phyloP scores from a whole-genome alignment of 1,284 basidiomycete species.

The Farysia itapuensis region DNA sequence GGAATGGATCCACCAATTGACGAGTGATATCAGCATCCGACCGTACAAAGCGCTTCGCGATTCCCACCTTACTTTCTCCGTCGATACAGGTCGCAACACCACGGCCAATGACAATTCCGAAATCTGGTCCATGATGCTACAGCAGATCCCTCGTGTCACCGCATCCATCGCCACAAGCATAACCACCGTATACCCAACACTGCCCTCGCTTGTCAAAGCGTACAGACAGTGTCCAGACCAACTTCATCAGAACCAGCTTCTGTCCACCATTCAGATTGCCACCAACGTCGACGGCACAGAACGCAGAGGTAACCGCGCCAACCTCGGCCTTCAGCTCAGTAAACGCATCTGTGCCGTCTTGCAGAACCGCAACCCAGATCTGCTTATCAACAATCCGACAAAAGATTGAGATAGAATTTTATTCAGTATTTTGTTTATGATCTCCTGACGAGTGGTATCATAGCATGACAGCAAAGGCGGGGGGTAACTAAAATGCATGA shows the following conservation, averaged over 20 bases:
- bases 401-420: constrained; percentile 18
- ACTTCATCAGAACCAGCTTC: constrained; percentile 3
- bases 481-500: too few species aligned
- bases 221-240: constrained; percentile 11
- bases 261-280: constrained; percentile 10
- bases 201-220: constrained; percentile 8
- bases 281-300: constrained; percentile 26
- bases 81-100: constrained; percentile 29
- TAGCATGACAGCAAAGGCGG: too few species aligned
- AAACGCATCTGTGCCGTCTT: constrained; percentile 27
- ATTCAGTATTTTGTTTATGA: too few species aligned
- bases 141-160: constrained; percentile 33
- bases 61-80: constrained; percentile 28
- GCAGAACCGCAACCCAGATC: constrained; percentile 8
- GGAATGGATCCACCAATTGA: constrained; percentile 33
- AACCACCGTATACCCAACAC: constrained; percentile 16
- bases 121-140: constrained; percentile 26
- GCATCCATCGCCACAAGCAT: constrained; percentile 20
- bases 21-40: constrained; percentile 20
- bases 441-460: too few species aligned
- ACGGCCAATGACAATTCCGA: constrained; percentile 5
- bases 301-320: constrained; percentile 9
- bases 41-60: constrained; percentile 35
- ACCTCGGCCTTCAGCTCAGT: constrained; percentile 19
- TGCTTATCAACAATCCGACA: constrained; percentile 23